These are phyloP conservation scores for Pneumocystis wakefieldiae DNA, from an alignment of 1,139 yeast genomes.

Conservation along the genomic window DNA sequence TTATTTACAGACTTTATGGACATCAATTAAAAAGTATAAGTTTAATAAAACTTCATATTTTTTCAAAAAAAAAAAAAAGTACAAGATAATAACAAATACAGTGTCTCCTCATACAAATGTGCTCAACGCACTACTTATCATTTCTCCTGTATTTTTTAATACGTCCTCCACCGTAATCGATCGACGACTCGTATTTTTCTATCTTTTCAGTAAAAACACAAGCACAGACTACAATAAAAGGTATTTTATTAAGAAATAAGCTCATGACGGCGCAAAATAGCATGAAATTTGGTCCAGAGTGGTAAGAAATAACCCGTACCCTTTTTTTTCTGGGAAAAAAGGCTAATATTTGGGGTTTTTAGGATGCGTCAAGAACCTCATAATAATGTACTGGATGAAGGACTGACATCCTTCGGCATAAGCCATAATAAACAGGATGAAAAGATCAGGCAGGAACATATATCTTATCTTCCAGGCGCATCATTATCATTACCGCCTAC, in stretches of 20 bases:
- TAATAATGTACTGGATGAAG: background rate
- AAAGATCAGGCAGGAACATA: background rate
- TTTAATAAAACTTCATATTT: too few species aligned
- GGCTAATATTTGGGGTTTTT: background rate
- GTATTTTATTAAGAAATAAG: background rate
- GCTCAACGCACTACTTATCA: too few species aligned
- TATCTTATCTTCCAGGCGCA: background rate
- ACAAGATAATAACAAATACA: too few species aligned
- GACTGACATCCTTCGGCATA: background rate
- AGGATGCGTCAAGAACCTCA: background rate
- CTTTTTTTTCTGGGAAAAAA: background rate
- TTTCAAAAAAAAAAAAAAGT: too few species aligned
- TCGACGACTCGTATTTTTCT: too few species aligned
- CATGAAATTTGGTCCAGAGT: background rate
- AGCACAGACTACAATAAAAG: background rate
- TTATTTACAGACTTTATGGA: too few species aligned
- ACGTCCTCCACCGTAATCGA: too few species aligned
- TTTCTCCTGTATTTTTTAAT: too few species aligned
- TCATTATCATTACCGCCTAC: background rate
- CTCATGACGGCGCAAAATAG: background rate
- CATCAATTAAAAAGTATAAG: too few species aligned
- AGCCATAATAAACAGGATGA: background rate
- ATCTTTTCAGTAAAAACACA: too few species aligned
- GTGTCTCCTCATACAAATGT: too few species aligned
- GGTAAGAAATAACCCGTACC: background rate